Evolutionary conservation across 768 basidiomycete genomes (phyloP).

Genomic region (Terana coerulea): DNA sequence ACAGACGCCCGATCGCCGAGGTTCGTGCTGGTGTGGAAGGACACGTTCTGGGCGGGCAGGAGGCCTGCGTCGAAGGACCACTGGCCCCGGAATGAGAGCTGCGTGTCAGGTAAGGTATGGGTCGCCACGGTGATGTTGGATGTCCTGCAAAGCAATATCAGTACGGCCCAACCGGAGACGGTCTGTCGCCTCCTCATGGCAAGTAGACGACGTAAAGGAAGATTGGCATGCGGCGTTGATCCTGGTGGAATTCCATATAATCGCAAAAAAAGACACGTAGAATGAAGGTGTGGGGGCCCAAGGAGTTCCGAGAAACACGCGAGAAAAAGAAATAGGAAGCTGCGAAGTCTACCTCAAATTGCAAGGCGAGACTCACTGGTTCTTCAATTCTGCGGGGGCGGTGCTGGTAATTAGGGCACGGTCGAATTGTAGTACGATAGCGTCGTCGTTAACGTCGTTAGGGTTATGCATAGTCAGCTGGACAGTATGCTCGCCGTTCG

Average conservation of each 20-base stretch:
- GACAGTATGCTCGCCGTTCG: constrained; percentile 49
- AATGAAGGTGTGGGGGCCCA: too few species aligned
- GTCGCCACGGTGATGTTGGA: constrained; percentile 9
- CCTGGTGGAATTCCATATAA: too few species aligned
- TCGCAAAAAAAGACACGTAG: too few species aligned
- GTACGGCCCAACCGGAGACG: background rate
- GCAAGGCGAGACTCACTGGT: constrained; percentile 3
- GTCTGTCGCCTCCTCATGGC: too few species aligned
- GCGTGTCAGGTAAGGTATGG: constrained; percentile 36
- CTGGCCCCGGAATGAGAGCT: constrained; percentile 47
- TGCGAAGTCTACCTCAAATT: too few species aligned
- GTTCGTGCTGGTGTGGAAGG: constrained; percentile 31
- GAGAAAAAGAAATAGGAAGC: background rate
- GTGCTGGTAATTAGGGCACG: constrained; percentile 45
- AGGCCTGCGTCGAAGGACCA: constrained; percentile 41
- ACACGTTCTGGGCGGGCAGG: constrained; percentile 19
- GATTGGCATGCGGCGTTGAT: too few species aligned
- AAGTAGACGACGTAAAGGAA: too few species aligned
- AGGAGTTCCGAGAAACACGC: too few species aligned
- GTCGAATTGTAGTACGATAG: constrained; percentile 45
- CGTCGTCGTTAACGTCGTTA: constrained; percentile 11
- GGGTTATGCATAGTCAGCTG: constrained; percentile 45
- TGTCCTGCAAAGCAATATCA: constrained; percentile 2
- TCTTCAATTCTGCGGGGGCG: constrained; percentile 5
- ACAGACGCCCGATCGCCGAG: constrained; percentile 43